Evolutionary conservation across 1,284 basidiomycete species (phyloP).

Genomic region (Puccinia polysora): DNA sequence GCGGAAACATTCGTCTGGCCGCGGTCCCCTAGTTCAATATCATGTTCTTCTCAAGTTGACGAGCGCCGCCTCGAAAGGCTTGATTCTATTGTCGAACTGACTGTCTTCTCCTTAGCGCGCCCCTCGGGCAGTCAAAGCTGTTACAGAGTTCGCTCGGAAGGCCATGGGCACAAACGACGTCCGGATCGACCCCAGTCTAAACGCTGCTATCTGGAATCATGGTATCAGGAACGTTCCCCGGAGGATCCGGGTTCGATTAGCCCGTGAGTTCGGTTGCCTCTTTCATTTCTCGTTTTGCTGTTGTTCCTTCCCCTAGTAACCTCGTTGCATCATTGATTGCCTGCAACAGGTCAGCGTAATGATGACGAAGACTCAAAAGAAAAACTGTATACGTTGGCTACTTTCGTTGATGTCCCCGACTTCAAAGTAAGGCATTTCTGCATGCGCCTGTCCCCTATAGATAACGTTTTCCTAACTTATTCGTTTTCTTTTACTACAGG

Average conservation of each 20-base stretch:
- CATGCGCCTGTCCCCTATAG: conserved; percentile 57
- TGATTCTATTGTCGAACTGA: conserved; percentile 1
- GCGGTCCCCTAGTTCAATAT: not conserved
- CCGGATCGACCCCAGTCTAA: conserved; percentile 83
- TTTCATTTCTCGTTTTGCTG: not conserved
- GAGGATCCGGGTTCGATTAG: conserved; percentile 81
- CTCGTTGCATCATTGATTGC: not conserved
- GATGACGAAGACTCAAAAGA: conserved; percentile 95
- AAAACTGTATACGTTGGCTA: conserved; percentile 89
- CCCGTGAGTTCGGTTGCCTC: conserved; percentile 64
- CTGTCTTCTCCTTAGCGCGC: conserved; percentile 55
- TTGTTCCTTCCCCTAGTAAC: not conserved
- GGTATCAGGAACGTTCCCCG: conserved; percentile 87
- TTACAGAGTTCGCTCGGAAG: conserved; percentile 81
- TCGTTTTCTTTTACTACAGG: conserved; percentile 56
- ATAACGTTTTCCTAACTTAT: conserved; percentile 2
- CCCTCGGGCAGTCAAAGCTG: conserved; percentile 86
- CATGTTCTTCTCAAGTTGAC: conserved; percentile 62
- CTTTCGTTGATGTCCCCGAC: conserved; percentile 64
- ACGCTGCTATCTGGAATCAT: conserved; percentile 84
- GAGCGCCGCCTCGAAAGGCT: conserved; percentile 60
- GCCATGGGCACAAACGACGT: conserved; percentile 90
- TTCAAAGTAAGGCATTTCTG: conserved; percentile 65
- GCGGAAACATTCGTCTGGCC: not conserved
- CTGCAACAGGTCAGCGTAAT: conserved; percentile 68